Conservation (phyloP, 441 rosid species). For the Corymbia calophylla region DNA sequence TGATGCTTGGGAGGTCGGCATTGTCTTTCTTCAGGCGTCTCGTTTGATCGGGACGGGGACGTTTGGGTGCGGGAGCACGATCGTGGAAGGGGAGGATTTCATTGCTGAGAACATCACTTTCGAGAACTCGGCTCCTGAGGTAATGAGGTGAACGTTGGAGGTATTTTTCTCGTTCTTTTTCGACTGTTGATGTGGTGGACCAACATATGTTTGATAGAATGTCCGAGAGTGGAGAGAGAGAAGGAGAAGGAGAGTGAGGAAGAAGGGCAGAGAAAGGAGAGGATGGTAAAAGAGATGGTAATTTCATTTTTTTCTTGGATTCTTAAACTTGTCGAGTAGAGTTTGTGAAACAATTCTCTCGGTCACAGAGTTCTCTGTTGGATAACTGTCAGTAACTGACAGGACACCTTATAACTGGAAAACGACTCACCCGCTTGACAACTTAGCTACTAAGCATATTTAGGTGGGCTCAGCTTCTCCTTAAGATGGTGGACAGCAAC, state of each 20-base stretch:
- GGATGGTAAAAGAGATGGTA: not conserved
- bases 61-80: constrained; percentile 87
- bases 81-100: constrained; percentile 94
- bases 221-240: not conserved
- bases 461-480: not conserved
- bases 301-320: not conserved
- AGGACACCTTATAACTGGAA: not conserved
- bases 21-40: constrained; percentile 30
- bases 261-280: not conserved
- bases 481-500: not conserved
- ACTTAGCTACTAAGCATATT: not conserved
- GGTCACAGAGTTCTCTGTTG: not conserved
- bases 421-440: not conserved
- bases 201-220: not conserved
- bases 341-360: not conserved
- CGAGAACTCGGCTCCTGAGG: constrained; percentile 91
- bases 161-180: not conserved
- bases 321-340: not conserved
- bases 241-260: not conserved
- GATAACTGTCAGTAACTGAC: not conserved
- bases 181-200: not conserved
- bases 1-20: not conserved
- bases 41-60: constrained; percentile 92
- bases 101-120: constrained; percentile 95
- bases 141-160: not conserved